Conservation (phyloP, 2,329 filamentous ascomycete species). For the Ophiostoma pallidulum region DNA sequence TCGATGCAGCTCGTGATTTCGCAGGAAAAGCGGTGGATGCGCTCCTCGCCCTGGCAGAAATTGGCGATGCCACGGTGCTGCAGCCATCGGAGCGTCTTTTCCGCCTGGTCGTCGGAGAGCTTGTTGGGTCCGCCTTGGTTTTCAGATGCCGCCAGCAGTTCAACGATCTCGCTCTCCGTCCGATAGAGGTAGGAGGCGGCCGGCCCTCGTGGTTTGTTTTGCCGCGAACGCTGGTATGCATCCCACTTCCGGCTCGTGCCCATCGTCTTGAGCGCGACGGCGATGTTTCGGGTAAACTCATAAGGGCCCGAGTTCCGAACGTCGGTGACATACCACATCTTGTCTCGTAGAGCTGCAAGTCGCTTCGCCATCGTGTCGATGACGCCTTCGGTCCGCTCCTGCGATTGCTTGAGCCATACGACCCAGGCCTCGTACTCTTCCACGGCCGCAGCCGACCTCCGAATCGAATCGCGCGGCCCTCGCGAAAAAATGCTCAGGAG, state of each 20-base stretch:
- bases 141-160: conserved; percentile 71
- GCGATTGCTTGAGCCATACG: conserved; percentile 72
- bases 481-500: conserved; percentile 65
- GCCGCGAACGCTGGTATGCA: conserved; percentile 40
- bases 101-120: conserved; percentile 87
- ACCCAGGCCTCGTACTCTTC: conserved; percentile 76
- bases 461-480: conserved; percentile 59
- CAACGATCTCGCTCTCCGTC: conserved; percentile 75
- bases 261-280: conserved; percentile 86
- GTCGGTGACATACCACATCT: conserved; percentile 98
- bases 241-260: conserved; percentile 41
- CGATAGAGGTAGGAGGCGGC: conserved; percentile 62
- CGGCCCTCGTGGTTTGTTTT: conserved; percentile 37
- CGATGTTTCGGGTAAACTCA: conserved; percentile 76
- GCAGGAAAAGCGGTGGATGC: conserved; percentile 86
- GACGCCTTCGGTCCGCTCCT: conserved; percentile 64
- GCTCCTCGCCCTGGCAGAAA: conserved; percentile 88
- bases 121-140: conserved; percentile 90
- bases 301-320: conserved; percentile 85
- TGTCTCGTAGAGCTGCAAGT: conserved; percentile 71
- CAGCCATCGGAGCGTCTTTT: conserved; percentile 75
- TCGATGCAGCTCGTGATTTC: conserved; percentile 81
- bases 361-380: conserved; percentile 67
- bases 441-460: conserved; percentile 60
- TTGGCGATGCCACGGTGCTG: conserved; percentile 76